A percentile compares a stretch with the other conserved stretches of the same genome.
These are phyloP conservation scores for Corrigiola litoralis DNA, from an alignment of 179 eudicot genomes.

Conservation along the genomic window DNA sequence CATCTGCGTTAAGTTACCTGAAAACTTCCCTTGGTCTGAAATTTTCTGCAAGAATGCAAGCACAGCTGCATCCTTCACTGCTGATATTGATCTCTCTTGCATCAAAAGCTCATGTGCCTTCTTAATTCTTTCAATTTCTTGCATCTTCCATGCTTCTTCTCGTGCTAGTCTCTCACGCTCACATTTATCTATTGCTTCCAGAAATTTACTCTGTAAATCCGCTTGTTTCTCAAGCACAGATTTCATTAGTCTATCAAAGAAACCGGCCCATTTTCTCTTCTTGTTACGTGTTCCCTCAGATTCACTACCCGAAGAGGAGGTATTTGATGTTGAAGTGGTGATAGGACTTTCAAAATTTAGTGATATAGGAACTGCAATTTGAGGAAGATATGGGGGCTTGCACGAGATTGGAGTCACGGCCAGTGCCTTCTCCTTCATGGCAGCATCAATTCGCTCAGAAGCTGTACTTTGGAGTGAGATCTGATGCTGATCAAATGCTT, in stretches of 20 bases:
- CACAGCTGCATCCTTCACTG: constrained; percentile 76
- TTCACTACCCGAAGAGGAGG: constrained; percentile 60
- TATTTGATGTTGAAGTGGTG: constrained; percentile 41
- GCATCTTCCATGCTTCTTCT: constrained; percentile 70
- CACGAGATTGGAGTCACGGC: constrained; percentile 14
- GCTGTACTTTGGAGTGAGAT: constrained; percentile 23
- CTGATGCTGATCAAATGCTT: constrained; percentile 56
- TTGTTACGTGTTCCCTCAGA: constrained; percentile 36
- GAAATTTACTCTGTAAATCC: constrained; percentile 62
- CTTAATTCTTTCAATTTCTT: constrained; percentile 59
- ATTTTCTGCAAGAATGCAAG: constrained; percentile 61
- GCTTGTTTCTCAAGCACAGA: constrained; percentile 74
- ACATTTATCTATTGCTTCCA: constrained; percentile 57
- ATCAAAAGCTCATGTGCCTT: constrained; percentile 62
- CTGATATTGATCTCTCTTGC: constrained; percentile 64
- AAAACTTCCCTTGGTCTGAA: constrained; percentile 33
- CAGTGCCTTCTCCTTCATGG: constrained; percentile 8
- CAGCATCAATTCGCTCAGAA: constrained; percentile 19
- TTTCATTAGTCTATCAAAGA: constrained; percentile 48
- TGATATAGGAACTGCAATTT: constrained; percentile 25
- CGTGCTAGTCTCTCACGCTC: constrained; percentile 60
- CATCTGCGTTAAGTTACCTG: constrained; percentile 6
- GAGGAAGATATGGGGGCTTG: constrained; percentile 20
- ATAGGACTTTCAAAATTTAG: constrained; percentile 19
- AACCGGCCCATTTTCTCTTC: constrained; percentile 70